phyloP scores from a whole-genome alignment of 176 grass and related monocot genomes.

The Hsuehochloa calcarea region DNA sequence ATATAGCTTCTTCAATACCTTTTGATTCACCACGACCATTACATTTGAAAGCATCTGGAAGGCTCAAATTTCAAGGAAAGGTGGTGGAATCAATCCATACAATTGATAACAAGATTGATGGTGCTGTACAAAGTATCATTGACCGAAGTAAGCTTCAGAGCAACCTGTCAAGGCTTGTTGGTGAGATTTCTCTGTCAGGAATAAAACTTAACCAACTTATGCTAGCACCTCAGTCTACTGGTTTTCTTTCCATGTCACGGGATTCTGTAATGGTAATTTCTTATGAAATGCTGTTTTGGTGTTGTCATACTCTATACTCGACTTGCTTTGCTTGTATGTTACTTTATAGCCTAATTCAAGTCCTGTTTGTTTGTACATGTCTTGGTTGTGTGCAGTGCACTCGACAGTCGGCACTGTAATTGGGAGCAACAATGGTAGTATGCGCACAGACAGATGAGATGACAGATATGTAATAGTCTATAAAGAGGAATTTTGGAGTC shows the following conservation, averaged over 20 bases:
- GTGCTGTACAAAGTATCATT: conserved; percentile 38
- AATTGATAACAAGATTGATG: conserved; percentile 43
- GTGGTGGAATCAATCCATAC: conserved; percentile 57
- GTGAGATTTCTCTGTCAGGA: conserved; percentile 84
- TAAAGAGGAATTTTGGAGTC: not conserved
- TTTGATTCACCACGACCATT: conserved; percentile 84
- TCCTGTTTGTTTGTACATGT: not conserved
- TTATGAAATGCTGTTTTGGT: conserved; percentile 18
- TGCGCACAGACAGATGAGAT: conserved; percentile 5
- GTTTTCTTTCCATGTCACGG: conserved; percentile 76
- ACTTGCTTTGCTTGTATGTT: conserved; percentile 22
- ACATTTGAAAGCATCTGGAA: conserved; percentile 96
- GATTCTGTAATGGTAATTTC: conserved; percentile 78
- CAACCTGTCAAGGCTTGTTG: conserved; percentile 61
- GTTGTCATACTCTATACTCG: not conserved
- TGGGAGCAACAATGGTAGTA: not conserved
- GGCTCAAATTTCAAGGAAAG: conserved; percentile 95
- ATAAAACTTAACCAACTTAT: conserved; percentile 95
- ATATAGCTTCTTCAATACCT: conserved; percentile 74
- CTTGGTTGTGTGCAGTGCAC: conserved; percentile 30
- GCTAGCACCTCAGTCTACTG: conserved; percentile 84
- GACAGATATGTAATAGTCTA: not conserved
- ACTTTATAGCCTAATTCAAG: not conserved
- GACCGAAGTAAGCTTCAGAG: conserved; percentile 37
- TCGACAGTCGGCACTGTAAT: not conserved